These are phyloP conservation scores for Solanum hybrid DNA, from an alignment of 305 asterid genomes.

Conservation along the genomic window DNA sequence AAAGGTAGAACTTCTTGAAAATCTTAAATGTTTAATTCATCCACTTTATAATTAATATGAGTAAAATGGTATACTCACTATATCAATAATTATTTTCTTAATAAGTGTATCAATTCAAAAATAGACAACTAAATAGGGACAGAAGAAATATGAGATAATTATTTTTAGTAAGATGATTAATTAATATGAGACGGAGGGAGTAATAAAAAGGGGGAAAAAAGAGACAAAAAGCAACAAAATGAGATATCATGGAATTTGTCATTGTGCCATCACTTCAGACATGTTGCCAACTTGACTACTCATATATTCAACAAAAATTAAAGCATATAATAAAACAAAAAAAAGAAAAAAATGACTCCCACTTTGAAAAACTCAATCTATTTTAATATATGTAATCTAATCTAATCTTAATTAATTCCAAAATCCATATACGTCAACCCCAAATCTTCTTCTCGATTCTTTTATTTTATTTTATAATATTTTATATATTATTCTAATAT, in stretches of 20 bases:
- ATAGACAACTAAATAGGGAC: too few relatives aligned
- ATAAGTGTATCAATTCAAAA: too few relatives aligned
- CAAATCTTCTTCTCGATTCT: not conserved
- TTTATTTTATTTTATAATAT: not conserved
- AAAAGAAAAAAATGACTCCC: not conserved
- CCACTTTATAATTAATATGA: too few relatives aligned
- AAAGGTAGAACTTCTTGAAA: not conserved
- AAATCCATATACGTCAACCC: not conserved
- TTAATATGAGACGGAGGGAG: too few relatives aligned
- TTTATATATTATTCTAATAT: not conserved
- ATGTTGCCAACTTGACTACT: conserved; percentile 7
- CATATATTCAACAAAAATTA: not conserved
- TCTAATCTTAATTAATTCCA: not conserved
- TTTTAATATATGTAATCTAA: not conserved
- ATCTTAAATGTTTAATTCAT: too few relatives aligned
- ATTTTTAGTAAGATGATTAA: too few relatives aligned
- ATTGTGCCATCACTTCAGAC: conserved; percentile 3
- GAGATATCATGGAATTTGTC: not conserved
- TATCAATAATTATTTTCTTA: too few relatives aligned
- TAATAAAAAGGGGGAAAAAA: not conserved
- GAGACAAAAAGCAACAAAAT: not conserved
- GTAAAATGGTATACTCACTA: not conserved
- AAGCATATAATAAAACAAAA: not conserved
- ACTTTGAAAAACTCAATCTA: not conserved
- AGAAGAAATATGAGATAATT: not conserved